Conservation (phyloP, 345 rosid species). For the Salix koriyanagi region DNA sequence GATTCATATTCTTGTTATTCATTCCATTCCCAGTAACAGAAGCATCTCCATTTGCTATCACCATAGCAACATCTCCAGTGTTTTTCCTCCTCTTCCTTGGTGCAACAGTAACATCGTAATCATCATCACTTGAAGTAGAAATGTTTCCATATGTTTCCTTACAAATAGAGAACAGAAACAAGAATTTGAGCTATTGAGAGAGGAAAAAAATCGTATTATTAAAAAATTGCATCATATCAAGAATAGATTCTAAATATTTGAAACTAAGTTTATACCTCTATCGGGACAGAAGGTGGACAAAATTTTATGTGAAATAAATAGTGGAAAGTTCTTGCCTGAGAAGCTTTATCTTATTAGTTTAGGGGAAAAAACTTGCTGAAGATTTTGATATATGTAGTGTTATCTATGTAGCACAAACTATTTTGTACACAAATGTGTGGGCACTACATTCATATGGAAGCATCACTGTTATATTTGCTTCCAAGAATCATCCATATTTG, state of each 20-base stretch:
- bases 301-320: background rate
- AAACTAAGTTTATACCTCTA: background rate
- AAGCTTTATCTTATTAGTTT: background rate
- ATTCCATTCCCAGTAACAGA: background rate
- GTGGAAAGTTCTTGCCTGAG: background rate
- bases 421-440: background rate
- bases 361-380: background rate
- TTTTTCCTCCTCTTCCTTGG: slow-evolving; percentile 40
- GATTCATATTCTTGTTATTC: slow-evolving; percentile 21
- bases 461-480: background rate
- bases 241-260: background rate
- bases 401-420: background rate
- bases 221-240: background rate
- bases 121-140: slow-evolving; percentile 52
- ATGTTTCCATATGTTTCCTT: slow-evolving; percentile 69
- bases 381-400: background rate
- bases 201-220: slow-evolving; percentile 6
- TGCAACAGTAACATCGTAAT: slow-evolving; percentile 37
- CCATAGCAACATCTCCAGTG: slow-evolving; percentile 15
- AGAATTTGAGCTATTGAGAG: slow-evolving; percentile 15
- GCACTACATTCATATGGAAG: background rate
- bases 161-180: slow-evolving; percentile 21
- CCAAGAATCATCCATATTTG: background rate
- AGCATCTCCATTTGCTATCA: slow-evolving; percentile 35
- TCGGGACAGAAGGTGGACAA: background rate